Conservation (phyloP, 306 rosid genomes). For the Acacia crassicarpa region DNA sequence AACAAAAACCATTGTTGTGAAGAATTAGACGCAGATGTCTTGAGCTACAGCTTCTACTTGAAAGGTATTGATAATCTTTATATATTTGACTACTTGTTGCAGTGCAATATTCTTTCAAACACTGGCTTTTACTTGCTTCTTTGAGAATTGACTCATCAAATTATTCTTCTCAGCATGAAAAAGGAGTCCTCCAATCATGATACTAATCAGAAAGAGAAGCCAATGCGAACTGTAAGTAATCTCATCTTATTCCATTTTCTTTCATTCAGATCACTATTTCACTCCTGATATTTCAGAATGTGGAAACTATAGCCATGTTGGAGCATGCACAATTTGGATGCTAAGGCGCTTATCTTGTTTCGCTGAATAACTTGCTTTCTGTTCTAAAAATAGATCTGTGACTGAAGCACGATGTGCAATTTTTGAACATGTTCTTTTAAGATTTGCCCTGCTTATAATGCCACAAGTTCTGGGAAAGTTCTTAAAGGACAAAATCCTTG, state of each 20-base stretch:
- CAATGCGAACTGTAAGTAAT: constrained; percentile 65
- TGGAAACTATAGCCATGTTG: constrained; percentile 5
- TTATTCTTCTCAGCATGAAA: constrained; percentile 43
- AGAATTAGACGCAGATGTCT: constrained; percentile 72
- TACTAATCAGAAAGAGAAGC: constrained; percentile 50
- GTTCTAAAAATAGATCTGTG: constrained; percentile 1
- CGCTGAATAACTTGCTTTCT: constrained; percentile 8
- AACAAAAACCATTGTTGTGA: constrained; percentile 58
- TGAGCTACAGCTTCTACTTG: constrained; percentile 80
- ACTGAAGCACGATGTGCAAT: constrained; percentile 8
- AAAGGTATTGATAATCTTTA: constrained; percentile 52
- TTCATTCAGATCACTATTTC: background rate
- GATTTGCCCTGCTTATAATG: background rate
- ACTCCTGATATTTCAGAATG: background rate
- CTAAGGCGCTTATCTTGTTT: constrained; percentile 4
- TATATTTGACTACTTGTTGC: constrained; percentile 29
- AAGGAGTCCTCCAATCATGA: constrained; percentile 39
- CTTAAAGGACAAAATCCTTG: too few species aligned
- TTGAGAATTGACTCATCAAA: constrained; percentile 23
- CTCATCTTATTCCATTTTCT: constrained; percentile 20
- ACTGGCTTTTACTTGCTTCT: constrained; percentile 22
- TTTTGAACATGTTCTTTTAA: background rate
- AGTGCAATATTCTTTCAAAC: constrained; percentile 6
- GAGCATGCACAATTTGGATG: background rate
- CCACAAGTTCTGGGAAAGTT: too few species aligned